Base-by-base conservation (phyloP, 371 early-diverging fungal species). In the Zopfochytrium polystomum region DNA sequence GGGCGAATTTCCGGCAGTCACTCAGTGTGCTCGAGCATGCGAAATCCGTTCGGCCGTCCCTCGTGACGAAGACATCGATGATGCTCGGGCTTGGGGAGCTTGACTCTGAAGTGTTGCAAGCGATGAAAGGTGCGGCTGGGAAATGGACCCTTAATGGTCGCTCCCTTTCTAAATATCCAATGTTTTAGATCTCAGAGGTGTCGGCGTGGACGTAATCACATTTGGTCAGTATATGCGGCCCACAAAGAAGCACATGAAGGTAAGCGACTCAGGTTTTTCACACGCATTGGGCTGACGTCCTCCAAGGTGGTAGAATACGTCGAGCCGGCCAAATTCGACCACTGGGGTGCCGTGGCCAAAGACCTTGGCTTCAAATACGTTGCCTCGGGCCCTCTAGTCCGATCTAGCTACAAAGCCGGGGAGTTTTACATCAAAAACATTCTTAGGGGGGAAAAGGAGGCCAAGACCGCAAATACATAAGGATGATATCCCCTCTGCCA, bases 211-310 rank as follows among this genome's bases (percentile, higher is more conserved):
- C 68, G 91, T 91, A 42, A 85, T 98, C 25, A 98, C 98, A 11
- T 80, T 98, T 60, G 98, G 98, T n/a, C 98, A 98, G 75, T 98
- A 98, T 73, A 98, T 98, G 98, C 86, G 94, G 52, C 98, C 98
- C 25, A 97, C 98, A 29, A 97, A 93, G 81, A 87, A 90, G 67
- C 97, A 98, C 73, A 93, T 96, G 94, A 95, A 95, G 81, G 80
- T 74, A 25, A 9, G 31, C n/a, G n/a, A n/a, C n/a, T n/a, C 20
- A 35, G n/a, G 9, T 11, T 52, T 27, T 11, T 18, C 3, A 35
- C 30, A 15, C 1, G n/a, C 22, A 6, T 22, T n/a, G n/a, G n/a
- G n/a, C n/a, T n/a, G n/a, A n/a, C n/a, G n/a, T n/a, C n/a, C n/a
- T n/a, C n/a, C n/a, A 29, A 72, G 65, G 96, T 96, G 2, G 66